Conservation (phyloP, 805 yeast species). For the Ogataea parapolymorpha region DNA sequence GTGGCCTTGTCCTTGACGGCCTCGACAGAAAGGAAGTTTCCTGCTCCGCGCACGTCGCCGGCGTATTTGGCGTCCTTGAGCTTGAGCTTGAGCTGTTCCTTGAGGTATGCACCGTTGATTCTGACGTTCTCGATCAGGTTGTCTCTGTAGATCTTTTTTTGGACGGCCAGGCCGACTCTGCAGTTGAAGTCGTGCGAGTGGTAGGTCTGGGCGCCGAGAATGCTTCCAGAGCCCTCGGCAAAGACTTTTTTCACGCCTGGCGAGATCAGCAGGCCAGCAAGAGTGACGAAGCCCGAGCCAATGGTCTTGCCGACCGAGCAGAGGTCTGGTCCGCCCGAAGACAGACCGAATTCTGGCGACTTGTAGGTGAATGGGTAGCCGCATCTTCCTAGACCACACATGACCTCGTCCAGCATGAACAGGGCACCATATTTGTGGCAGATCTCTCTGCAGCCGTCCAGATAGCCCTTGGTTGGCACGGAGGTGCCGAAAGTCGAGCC, state of each 20-base stretch:
- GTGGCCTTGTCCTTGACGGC: conserved; percentile 51
- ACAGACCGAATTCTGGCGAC: conserved; percentile 45
- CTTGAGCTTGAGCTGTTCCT: conserved; percentile 34
- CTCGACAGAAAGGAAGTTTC: conserved; percentile 58
- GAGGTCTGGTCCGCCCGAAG: conserved; percentile 45
- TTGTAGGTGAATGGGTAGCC: conserved; percentile 38
- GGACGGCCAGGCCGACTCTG: conserved; percentile 45
- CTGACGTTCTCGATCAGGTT: conserved; percentile 39
- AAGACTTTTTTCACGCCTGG: conserved; percentile 38
- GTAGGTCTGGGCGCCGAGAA: conserved; percentile 50
- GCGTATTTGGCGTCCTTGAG: conserved; percentile 38
- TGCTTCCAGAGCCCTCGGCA: conserved; percentile 38
- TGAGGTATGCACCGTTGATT: conserved; percentile 42
- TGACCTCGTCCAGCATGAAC: conserved; percentile 51
- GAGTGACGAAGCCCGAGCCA: conserved; percentile 47
- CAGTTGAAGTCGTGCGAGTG: conserved; percentile 48
- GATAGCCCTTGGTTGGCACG: conserved; percentile 44
- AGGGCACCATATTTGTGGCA: conserved; percentile 52
- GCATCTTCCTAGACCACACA: conserved; percentile 56
- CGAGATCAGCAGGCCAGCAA: conserved; percentile 44
- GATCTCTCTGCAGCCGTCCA: conserved; percentile 43
- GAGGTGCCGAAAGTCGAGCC: conserved; percentile 47
- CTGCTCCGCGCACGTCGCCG: conserved; percentile 63
- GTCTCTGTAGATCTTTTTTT: conserved; percentile 36
- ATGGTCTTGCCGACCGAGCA: conserved; percentile 48